Base-by-base conservation (phyloP, 2,329 filamentous ascomycete species). In the Sclerotinia trifoliorum region DNA sequence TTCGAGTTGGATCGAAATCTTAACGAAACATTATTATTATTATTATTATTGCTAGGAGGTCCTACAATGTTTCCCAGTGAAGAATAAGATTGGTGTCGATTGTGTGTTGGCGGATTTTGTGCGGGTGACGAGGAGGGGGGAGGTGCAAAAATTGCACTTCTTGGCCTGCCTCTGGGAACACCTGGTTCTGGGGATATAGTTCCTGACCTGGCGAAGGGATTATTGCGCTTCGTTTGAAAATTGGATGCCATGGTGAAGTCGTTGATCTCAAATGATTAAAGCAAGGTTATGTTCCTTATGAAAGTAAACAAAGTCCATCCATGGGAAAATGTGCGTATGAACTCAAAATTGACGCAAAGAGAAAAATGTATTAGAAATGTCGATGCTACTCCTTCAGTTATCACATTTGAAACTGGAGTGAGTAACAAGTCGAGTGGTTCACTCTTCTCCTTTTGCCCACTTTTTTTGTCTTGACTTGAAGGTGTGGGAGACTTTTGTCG, bases 171-270 rank as follows among this genome's bases (percentile, higher is more conserved):
- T 71, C 83, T 82, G 66, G 80, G 75, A 51, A 79, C 78, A 60
- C 78, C 81, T 48, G 87, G 83, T 62, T 82, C 84, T 54, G 90
- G 85, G 44, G 91, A 91, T 29, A 89, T 84, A 21, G 91, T 90
- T 56, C 84, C 81, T 65, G 88, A 87, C 77, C 92, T 86, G 70
- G 85, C 84, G 78, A 97, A 96, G 21, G 92, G 91, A 80, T 92
- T 94, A 78, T 88, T 91, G 75, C 93, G 89, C 82, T 89, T 91
- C 78, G 90, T 86, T 74, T 89, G 86, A 79, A 86, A 86, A 78
- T 84, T 86, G 75, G 84, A 82, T 71, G 85, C 82, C 78, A 84
- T 84, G 67, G 80, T 82, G 76, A 49, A 70, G 57, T 72, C 70
- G 67, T 72, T 67, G 69, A 44, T 68, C 42, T 54, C 65, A 55